Percentiles rank a stretch among this genome's conserved stretches.
Conservation (phyloP, 352 stramenopile genomes). For the Phytophthora niederhauseri region DNA sequence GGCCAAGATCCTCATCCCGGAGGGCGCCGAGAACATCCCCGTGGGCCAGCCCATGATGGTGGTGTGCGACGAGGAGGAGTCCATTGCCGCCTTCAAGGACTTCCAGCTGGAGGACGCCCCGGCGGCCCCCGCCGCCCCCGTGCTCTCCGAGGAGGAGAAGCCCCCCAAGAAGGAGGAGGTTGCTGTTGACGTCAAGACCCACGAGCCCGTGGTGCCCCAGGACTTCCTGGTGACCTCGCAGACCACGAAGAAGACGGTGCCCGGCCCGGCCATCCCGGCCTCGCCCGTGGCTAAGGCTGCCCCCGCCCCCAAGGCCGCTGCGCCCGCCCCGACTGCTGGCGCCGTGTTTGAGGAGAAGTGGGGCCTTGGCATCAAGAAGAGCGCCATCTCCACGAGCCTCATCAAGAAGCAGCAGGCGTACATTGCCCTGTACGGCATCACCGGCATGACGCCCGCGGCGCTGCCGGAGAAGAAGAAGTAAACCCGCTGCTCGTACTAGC, state of each 20-base stretch:
- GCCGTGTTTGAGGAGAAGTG: slow-evolving; percentile 72
- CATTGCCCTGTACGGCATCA: slow-evolving; percentile 81
- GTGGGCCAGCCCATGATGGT: slow-evolving; percentile 97
- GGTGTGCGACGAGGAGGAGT: slow-evolving; percentile 91
- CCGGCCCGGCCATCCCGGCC: slow-evolving; percentile 48
- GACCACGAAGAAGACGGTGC: slow-evolving; percentile 56
- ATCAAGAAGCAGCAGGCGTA: slow-evolving; percentile 88
- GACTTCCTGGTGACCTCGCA: slow-evolving; percentile 77
- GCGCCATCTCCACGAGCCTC: slow-evolving; percentile 79
- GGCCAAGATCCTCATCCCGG: slow-evolving; percentile 96
- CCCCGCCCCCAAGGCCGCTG: slow-evolving; percentile 30
- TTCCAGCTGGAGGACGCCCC: slow-evolving; percentile 72
- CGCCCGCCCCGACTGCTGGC: slow-evolving; percentile 24
- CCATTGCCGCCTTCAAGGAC: slow-evolving; percentile 70
- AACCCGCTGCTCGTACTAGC: slow-evolving; percentile 10
- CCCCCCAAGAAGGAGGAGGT: slow-evolving; percentile 76
- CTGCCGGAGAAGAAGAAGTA: slow-evolving; percentile 53
- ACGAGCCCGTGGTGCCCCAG: slow-evolving; percentile 55
- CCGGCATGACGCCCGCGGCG: slow-evolving; percentile 69
- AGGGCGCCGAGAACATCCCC: slow-evolving; percentile 90
- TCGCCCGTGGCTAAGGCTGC: slow-evolving; percentile 37
- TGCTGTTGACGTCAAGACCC: slow-evolving; percentile 45
- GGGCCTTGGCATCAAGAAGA: slow-evolving; percentile 82
- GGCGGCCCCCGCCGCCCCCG: slow-evolving; percentile 36
- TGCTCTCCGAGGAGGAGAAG: slow-evolving; percentile 65